phyloP scores from a whole-genome alignment of 805 yeast genomes.

The Citeromyces matritensis region DNA sequence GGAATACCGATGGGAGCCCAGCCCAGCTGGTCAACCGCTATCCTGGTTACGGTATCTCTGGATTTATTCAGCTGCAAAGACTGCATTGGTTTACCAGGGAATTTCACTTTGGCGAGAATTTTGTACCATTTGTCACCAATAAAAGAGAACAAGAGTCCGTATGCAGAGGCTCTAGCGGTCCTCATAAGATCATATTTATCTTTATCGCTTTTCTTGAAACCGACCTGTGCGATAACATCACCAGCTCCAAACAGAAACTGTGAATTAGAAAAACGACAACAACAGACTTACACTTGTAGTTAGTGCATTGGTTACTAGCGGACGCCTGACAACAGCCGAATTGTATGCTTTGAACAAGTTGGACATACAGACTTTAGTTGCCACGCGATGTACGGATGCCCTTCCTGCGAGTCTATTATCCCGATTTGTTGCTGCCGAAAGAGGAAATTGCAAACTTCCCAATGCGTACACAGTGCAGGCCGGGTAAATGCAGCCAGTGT shows the following conservation, averaged over 20 bases:
- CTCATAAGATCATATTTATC: slow-evolving; percentile 31
- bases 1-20: slow-evolving; percentile 77
- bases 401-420: too few relatives aligned
- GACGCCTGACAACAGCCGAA: slow-evolving; percentile 10
- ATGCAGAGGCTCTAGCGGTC: slow-evolving; percentile 47
- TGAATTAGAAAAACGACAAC: neutral
- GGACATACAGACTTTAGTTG: too few relatives aligned
- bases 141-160: slow-evolving; percentile 68
- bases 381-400: too few relatives aligned
- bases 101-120: slow-evolving; percentile 24
- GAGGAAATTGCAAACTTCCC: too few relatives aligned
- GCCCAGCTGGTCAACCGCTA: slow-evolving; percentile 52
- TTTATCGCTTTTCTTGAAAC: slow-evolving; percentile 9
- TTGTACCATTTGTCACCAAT: slow-evolving; percentile 62
- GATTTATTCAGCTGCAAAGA: slow-evolving; percentile 4
- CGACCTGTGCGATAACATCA: slow-evolving; percentile 54
- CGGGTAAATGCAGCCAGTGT: too few relatives aligned
- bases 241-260: slow-evolving; percentile 53
- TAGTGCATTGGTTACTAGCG: slow-evolving; percentile 27
- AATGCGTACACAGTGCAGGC: too few relatives aligned
- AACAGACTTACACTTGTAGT: slow-evolving; percentile 24
- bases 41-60: slow-evolving; percentile 28
- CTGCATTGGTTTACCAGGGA: slow-evolving; percentile 13
- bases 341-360: slow-evolving; percentile 3
- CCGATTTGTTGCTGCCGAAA: too few relatives aligned